Evolutionary conservation across 345 rosid genomes (phyloP).

Genomic region (Syzygium jambos): DNA sequence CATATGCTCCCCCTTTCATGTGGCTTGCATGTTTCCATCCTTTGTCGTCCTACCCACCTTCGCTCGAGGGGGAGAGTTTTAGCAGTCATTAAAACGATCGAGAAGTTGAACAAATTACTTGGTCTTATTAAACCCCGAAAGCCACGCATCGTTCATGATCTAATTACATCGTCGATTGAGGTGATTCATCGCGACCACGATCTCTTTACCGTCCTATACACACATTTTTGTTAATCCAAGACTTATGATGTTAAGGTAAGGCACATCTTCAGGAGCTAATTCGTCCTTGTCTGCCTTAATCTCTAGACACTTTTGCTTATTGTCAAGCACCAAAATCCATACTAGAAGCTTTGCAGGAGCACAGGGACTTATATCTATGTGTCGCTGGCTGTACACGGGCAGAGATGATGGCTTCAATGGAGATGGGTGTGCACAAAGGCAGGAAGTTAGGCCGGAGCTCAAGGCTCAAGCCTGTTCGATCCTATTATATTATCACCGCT

Average conservation of each 20-base stretch:
- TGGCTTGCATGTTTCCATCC: neutral
- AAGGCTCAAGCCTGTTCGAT: neutral
- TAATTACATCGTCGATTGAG: accelerated
- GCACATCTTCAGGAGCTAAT: neutral
- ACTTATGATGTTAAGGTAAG: neutral
- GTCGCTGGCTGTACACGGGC: neutral
- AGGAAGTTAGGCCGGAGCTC: neutral
- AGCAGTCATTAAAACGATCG: neutral
- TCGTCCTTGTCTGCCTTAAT: neutral
- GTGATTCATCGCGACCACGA: accelerated
- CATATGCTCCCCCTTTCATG: accelerated
- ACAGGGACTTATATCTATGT: neutral
- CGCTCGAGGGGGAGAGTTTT: no score
- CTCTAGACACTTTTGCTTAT: neutral
- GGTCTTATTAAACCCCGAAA: neutral
- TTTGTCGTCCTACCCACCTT: no score
- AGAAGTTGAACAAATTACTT: neutral
- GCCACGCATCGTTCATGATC: accelerated
- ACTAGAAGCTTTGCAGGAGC: neutral
- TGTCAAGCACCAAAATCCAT: neutral
- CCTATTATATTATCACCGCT: neutral
- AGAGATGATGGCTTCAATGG: neutral
- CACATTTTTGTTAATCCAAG: accelerated
- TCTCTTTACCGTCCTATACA: neutral
- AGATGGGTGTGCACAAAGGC: no score